Evolutionary conservation across 192 early-diverging fungal genomes (phyloP), one percentile per base, ranked within the genome.

Genomic region (Funneliformis geosporum): DNA sequence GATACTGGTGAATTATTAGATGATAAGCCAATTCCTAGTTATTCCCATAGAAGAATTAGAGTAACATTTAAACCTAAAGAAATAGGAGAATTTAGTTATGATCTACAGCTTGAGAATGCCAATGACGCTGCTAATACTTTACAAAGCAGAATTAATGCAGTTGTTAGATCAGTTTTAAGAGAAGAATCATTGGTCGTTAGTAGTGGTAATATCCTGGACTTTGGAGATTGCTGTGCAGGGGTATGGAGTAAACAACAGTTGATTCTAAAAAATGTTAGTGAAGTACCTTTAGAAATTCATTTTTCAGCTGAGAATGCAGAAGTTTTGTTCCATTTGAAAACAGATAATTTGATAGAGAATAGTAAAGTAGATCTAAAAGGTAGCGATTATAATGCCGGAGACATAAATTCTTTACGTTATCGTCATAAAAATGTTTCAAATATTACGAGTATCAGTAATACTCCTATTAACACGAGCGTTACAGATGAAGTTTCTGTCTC

Each of bases 221-320:
- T 99, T 88, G 95, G 95, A 55, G 95, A 98, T 79, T 97, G 96
- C 81, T 91, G 89, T 78, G 94, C 95, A 55, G 97, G 97, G n/a
- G 79, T 87, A n/a, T 94, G 95, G 93, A 92, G 91, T 27, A 90
- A 90, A 73, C 90, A 94, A 79, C 89, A 92, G 59, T 83, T 98
- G 7, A 86, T 93, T 1, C 82, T 99, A 42, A 93, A 90, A 43
- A 99, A 98, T 81, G 85, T 96, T 23, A 89, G 92, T 55, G 93
- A 94, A 12, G 73, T 82, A 10, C 87, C 93, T 0, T 83, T 97
- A 5, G 94, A 95, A 39, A 87, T 99, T 60, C 88, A 88, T 46
- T 93, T 98, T 68, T 85, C 79, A 60, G 85, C 85, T 39, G 89
- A 90, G 46, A 86, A 85, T 18, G 89, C 90, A 12, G 89, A 91